Evolutionary conservation across 2,329 filamentous ascomycete genomes (phyloP).

Genomic region (Ophiognomonia clavigignenti-juglandacearum): DNA sequence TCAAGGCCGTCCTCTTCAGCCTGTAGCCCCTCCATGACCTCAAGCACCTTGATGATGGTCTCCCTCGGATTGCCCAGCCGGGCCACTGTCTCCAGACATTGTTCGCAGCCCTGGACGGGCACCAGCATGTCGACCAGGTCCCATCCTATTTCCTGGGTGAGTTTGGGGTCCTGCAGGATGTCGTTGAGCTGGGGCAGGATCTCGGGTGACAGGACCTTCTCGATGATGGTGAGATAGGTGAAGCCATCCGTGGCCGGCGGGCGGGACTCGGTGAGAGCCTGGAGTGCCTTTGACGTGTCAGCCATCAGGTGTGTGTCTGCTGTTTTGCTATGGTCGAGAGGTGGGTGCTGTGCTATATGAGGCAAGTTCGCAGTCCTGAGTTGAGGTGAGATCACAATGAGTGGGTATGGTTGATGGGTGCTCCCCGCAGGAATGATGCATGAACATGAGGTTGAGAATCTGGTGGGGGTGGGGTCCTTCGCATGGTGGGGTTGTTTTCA

Average conservation of each 20-base stretch:
- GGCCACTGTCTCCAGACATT: conserved; percentile 69
- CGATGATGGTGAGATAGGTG: conserved; percentile 74
- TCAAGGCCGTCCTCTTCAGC: conserved; percentile 26
- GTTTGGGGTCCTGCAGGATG: conserved; percentile 52
- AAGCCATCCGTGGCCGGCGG: conserved; percentile 59
- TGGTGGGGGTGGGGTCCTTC: too few species aligned
- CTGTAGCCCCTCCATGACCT: conserved; percentile 59
- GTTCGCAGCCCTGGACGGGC: conserved; percentile 60
- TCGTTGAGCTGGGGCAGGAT: conserved; percentile 64
- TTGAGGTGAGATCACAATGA: too few species aligned
- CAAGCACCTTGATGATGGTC: conserved; percentile 75
- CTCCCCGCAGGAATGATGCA: too few species aligned
- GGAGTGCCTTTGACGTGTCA: conserved; percentile 34
- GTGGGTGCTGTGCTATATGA: too few species aligned
- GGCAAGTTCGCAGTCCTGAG: too few species aligned
- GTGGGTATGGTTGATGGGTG: too few species aligned
- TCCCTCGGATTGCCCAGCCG: conserved; percentile 75
- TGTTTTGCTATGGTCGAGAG: not conserved
- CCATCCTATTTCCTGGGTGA: conserved; percentile 78
- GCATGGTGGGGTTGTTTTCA: too few species aligned
- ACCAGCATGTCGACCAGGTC: conserved; percentile 74
- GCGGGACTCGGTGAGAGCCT: conserved; percentile 42
- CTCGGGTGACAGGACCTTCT: conserved; percentile 64
- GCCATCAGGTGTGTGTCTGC: conserved; percentile 12
- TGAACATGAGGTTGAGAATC: too few species aligned